phyloP scores from a whole-genome alignment of 306 rosid genomes.

The Parietaria judaica region DNA sequence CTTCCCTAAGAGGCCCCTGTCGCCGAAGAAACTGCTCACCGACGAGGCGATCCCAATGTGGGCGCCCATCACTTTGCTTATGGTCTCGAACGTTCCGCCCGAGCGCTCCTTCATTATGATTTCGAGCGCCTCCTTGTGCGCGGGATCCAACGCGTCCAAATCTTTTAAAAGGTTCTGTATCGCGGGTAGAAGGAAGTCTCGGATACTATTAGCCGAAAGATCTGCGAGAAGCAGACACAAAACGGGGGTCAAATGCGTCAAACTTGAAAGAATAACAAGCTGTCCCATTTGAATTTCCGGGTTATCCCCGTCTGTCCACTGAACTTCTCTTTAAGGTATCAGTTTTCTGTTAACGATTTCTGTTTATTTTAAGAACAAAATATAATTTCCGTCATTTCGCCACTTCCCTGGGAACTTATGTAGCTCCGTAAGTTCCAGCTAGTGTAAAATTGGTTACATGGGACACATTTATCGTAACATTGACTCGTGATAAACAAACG shows the following conservation, averaged over 20 bases:
- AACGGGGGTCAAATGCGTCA: conserved; percentile 15
- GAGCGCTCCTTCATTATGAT: conserved; percentile 89
- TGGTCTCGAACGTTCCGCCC: conserved; percentile 80
- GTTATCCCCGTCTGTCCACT: too few species aligned
- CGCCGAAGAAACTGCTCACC: conserved; percentile 77
- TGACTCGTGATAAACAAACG: too few species aligned
- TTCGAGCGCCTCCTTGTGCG: conserved; percentile 98
- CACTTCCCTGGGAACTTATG: too few species aligned
- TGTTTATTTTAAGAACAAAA: too few species aligned
- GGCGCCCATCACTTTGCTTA: conserved; percentile 93
- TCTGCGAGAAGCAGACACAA: conserved; percentile 37
- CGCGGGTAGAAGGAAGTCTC: conserved; percentile 74
- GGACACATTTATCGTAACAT: too few species aligned
- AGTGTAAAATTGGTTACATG: too few species aligned
- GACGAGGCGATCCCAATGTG: conserved; percentile 83
- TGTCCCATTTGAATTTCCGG: too few species aligned
- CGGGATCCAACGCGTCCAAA: conserved; percentile 81
- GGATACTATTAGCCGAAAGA: conserved; percentile 57
- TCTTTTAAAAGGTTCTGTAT: conserved; percentile 79
- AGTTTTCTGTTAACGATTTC: too few species aligned
- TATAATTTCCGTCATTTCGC: too few species aligned
- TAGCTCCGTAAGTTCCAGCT: too few species aligned
- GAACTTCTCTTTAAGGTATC: background rate
- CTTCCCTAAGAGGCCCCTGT: conserved; percentile 76
- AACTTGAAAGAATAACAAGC: conserved; percentile 3